Conservation (phyloP, 2,329 filamentous ascomycete species). For the Cryphonectria parasitica region DNA sequence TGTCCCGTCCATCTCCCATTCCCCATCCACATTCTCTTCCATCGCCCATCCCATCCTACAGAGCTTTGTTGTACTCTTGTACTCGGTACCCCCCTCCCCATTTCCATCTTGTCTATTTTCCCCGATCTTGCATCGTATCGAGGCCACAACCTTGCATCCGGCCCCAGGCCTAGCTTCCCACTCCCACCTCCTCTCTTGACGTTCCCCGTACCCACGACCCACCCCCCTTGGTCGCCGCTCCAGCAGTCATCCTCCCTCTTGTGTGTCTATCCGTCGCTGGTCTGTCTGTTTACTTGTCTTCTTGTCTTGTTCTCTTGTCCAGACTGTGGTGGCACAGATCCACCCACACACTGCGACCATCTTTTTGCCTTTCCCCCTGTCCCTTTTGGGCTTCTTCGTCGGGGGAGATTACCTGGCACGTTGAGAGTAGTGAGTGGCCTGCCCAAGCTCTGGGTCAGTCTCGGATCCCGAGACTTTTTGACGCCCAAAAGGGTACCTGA, state of each 20-base stretch:
- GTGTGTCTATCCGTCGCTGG: background rate
- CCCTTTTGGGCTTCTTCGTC: background rate
- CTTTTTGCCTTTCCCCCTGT: background rate
- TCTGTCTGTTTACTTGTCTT: background rate
- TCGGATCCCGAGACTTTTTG: conserved; percentile 24
- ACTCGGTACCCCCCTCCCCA: background rate
- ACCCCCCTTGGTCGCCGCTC: conserved; percentile 16
- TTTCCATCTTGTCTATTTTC: background rate
- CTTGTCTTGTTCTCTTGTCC: conserved; percentile 3
- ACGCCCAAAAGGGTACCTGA: conserved; percentile 20
- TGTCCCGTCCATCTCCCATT: background rate
- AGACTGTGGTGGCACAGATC: conserved; percentile 26
- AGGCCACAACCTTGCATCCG: conserved; percentile 17
- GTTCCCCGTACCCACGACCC: conserved; percentile 20
- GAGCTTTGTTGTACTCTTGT: background rate
- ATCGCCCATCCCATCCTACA: background rate
- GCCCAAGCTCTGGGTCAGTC: background rate
- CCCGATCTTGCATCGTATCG: conserved; percentile 6
- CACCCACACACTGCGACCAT: conserved; percentile 16
- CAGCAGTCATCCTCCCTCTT: background rate
- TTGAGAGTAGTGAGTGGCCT: background rate
- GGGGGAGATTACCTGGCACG: background rate
- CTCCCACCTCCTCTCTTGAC: conserved; percentile 7
- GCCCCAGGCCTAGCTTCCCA: conserved; percentile 9
- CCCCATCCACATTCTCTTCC: conserved; percentile 5